Percentiles rank a stretch among this genome's conserved stretches.
Conservation (phyloP, 2,329 filamentous ascomycete genomes). For the Tolypocladium album region DNA sequence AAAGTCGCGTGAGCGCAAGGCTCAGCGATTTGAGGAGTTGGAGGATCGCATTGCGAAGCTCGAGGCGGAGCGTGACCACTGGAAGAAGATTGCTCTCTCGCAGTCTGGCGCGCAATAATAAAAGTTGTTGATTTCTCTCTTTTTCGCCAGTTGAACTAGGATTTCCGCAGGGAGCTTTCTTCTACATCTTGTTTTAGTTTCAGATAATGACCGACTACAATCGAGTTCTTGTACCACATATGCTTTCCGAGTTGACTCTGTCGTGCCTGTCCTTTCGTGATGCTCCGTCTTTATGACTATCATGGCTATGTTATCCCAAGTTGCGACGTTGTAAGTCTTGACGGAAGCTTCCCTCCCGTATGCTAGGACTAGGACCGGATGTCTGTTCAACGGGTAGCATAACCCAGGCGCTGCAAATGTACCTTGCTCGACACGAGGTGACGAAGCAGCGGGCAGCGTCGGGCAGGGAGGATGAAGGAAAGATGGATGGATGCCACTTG, state of each 20-base stretch:
- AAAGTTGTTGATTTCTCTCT: conserved; percentile 5
- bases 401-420: background rate
- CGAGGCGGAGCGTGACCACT: conserved; percentile 54
- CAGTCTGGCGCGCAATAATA: conserved; percentile 12
- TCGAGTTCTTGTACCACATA: background rate
- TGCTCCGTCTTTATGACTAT: too few species aligned
- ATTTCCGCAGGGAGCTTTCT: background rate
- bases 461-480: background rate
- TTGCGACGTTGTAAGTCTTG: too few species aligned
- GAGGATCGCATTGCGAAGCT: conserved; percentile 64
- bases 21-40: conserved; percentile 62
- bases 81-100: conserved; percentile 46
- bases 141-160: conserved; percentile 1
- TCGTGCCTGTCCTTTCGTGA: background rate
- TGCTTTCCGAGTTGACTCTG: background rate
- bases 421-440: background rate
- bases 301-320: too few species aligned
- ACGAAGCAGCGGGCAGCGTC: background rate
- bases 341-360: too few species aligned
- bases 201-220: background rate
- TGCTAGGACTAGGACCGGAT: too few species aligned
- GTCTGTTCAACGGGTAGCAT: background rate
- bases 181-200: background rate
- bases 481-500: background rate
- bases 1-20: conserved; percentile 83